Evolutionary conservation across 176 grass and related monocot genomes (phyloP), one percentile per base, ranked within the genome.

Genomic region (Aegilops umbellulata): DNA sequence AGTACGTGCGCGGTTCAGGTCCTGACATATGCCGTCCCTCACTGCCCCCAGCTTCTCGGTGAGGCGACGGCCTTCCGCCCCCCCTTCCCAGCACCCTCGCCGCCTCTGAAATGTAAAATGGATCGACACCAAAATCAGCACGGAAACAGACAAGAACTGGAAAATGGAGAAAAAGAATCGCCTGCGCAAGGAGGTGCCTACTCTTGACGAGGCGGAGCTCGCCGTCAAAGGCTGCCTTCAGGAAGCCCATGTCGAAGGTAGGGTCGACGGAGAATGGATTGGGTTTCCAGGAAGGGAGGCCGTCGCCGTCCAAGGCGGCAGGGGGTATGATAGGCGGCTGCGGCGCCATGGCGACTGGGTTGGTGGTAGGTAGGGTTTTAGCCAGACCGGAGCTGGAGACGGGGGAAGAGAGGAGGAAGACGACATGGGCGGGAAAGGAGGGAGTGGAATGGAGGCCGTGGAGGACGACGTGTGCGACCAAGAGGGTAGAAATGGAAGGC

Each of bases 1-100:
- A n/a, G n/a, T n/a, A n/a, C n/a, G n/a, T n/a, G n/a, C n/a, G n/a
- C n/a, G n/a, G n/a, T n/a, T n/a, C n/a, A n/a, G n/a, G n/a, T n/a
- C n/a, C n/a, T n/a, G n/a, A n/a, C 84, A 25, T 25, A 22, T 2
- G 38, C 70, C 71, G 53, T 73, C 77, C 20, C 13, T 49, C 20
- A 51, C 20, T 26, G 67, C 67, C 4, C 23, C 85, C 36, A 87
- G 77, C 57, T 53, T 55, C 20, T 81, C 85, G 17, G 20, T 13
- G 36, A 81, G n/a, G 8, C 85, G 67, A 26, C 71, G 39, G 14
- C 85, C 85, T 42, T 53, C 66, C 10, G 71, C 41, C 13, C 85
- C 85, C 29, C 14, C 29, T 23, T 41, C 72, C 85, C 58, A 87
- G 27, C 38, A 15, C 20, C 67, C 57, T 64, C 55, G 58, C 85